Evolutionary conservation across 108 stramenopile genomes (phyloP).

Genomic region (Stephanodiscus minutulus): DNA sequence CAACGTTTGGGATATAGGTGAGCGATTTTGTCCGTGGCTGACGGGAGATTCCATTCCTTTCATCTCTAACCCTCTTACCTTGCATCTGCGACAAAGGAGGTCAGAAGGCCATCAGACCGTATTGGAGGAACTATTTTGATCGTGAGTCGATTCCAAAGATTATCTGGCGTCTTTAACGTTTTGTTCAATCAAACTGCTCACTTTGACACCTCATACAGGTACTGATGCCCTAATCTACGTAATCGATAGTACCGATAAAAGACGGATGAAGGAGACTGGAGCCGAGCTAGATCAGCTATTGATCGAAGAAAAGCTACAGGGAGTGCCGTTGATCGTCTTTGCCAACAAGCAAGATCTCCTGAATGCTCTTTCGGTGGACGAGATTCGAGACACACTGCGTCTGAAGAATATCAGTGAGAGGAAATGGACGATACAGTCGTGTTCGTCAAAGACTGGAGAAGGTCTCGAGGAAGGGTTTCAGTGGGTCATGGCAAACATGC

Average conservation of each 20-base stretch:
- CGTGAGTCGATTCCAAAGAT: neutral
- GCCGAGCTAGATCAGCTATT: constrained; percentile 51
- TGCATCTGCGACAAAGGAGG: constrained; percentile 54
- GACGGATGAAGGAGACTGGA: constrained; percentile 59
- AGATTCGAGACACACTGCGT: constrained; percentile 64
- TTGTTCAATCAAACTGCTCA: neutral
- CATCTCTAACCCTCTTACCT: neutral
- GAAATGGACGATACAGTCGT: constrained; percentile 52
- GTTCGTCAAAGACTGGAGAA: constrained; percentile 77
- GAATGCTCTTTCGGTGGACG: constrained; percentile 54
- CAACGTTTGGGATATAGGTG: constrained; percentile 78
- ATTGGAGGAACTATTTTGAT: constrained; percentile 73
- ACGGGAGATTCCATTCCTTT: no score
- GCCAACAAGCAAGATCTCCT: constrained; percentile 81
- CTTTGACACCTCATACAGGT: constrained; percentile 2
- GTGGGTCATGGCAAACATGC: constrained; percentile 46
- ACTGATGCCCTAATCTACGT: constrained; percentile 65
- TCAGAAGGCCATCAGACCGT: constrained; percentile 63
- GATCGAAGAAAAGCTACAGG: constrained; percentile 59
- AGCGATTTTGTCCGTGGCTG: constrained; percentile 20
- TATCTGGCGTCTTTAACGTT: neutral
- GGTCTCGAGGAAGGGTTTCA: constrained; percentile 69
- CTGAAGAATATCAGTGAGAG: constrained; percentile 34
- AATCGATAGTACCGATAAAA: constrained; percentile 55
- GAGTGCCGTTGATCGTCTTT: constrained; percentile 64